Percentiles rank a stretch among this genome's conserved stretches.
phyloP scores from a whole-genome alignment of 768 basidiomycete species.

The Lyophyllum decastes region DNA sequence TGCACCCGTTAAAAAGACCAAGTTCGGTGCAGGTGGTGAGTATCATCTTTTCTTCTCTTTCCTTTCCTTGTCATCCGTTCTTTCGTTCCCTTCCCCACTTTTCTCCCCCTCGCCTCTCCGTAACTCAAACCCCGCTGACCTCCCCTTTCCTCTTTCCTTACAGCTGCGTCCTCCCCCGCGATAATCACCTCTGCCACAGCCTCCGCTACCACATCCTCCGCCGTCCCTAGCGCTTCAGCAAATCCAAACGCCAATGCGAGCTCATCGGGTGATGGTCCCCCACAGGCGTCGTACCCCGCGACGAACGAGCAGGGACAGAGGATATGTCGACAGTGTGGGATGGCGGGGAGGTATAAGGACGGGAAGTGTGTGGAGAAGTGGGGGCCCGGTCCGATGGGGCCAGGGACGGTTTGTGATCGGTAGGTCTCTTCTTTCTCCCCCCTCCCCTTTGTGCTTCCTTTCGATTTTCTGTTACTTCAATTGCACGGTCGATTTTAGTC shows the following conservation, averaged over 20 bases:
- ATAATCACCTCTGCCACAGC: background rate
- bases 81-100: too few species aligned
- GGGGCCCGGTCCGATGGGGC: slow-evolving; percentile 83
- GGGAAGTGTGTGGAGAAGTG: slow-evolving; percentile 88
- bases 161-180: background rate
- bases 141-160: background rate
- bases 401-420: slow-evolving; percentile 84
- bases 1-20: slow-evolving; percentile 68
- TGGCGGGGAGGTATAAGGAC: slow-evolving; percentile 77
- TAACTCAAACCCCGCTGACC: too few species aligned
- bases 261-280: slow-evolving; percentile 5
- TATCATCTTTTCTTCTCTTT: slow-evolving; percentile 7
- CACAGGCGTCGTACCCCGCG: slow-evolving; percentile 37
- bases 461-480: too few species aligned
- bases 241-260: background rate
- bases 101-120: too few species aligned
- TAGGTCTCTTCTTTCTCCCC: slow-evolving; percentile 27
- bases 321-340: slow-evolving; percentile 76
- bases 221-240: background rate
- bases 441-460: too few species aligned
- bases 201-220: background rate
- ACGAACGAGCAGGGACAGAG: slow-evolving; percentile 68
- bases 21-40: slow-evolving; percentile 34
- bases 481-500: too few species aligned
- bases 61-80: too few species aligned